phyloP scores from a whole-genome alignment of 2,329 filamentous ascomycete genomes.

The Apiospora phragmitis region DNA sequence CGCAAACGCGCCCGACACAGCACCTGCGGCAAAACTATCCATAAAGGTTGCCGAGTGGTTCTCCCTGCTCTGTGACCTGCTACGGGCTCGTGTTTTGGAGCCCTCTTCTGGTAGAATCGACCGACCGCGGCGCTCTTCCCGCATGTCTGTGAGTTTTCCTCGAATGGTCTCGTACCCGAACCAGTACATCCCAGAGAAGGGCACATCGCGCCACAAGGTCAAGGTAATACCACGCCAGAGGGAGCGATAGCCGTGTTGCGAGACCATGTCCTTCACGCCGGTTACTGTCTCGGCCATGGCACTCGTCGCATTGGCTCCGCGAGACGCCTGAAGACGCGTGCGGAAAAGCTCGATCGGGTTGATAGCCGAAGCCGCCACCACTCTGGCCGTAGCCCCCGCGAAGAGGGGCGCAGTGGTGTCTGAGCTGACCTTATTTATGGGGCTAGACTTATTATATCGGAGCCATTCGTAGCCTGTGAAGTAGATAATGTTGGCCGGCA shows the following conservation, averaged over 20 bases:
- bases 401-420: slow-evolving; percentile 78
- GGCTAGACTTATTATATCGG: slow-evolving; percentile 71
- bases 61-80: slow-evolving; percentile 63
- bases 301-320: slow-evolving; percentile 56
- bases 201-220: slow-evolving; percentile 95
- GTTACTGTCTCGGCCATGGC: slow-evolving; percentile 79
- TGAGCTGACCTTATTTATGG: slow-evolving; percentile 62
- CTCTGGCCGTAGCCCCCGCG: slow-evolving; percentile 75
- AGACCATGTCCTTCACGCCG: slow-evolving; percentile 78
- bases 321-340: slow-evolving; percentile 84
- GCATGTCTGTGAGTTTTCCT: slow-evolving; percentile 67
- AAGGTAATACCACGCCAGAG: slow-evolving; percentile 89
- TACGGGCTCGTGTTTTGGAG: slow-evolving; percentile 43
- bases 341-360: slow-evolving; percentile 92
- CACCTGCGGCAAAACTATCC: slow-evolving; percentile 88
- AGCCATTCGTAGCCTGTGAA: slow-evolving; percentile 98
- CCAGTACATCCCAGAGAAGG: slow-evolving; percentile 97
- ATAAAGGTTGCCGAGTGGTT: slow-evolving; percentile 76
- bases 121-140: slow-evolving; percentile 53
- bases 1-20: slow-evolving; percentile 78
- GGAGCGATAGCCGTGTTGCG: slow-evolving; percentile 71
- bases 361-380: slow-evolving; percentile 79
- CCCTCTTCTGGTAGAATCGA: slow-evolving; percentile 35
- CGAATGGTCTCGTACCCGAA: slow-evolving; percentile 92
- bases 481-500: slow-evolving; percentile 97